Percentiles rank a stretch among this genome's conserved stretches.
Conservation (phyloP, 768 basidiomycete genomes). For the Pleurotus sapidus region DNA sequence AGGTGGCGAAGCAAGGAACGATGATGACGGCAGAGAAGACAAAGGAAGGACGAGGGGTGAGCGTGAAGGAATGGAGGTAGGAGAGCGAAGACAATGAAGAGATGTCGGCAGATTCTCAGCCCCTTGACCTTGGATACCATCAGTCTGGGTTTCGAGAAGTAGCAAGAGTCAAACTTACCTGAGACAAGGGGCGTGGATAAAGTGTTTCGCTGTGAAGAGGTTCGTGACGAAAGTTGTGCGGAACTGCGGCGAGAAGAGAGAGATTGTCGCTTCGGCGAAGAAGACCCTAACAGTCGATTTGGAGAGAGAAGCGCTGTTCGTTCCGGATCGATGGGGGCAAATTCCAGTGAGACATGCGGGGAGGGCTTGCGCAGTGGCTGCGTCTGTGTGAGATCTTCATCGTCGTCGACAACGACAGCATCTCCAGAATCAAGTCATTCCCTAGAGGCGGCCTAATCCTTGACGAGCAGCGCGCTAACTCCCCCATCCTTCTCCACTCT, state of each 20-base stretch:
- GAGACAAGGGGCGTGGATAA: constrained; percentile 14
- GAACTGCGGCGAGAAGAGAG: constrained; percentile 11
- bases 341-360: constrained; percentile 35
- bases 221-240: background rate
- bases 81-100: constrained; percentile 9
- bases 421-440: constrained; percentile 45
- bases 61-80: background rate
- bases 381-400: constrained; percentile 10
- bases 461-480: constrained; percentile 44
- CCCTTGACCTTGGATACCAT: no score
- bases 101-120: constrained; percentile 8
- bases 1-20: background rate
- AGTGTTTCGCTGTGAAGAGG: background rate
- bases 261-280: background rate
- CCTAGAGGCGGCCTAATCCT: constrained; percentile 29
- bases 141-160: no score
- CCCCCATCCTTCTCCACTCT: no score
- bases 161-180: background rate
- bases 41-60: background rate
- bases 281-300: constrained; percentile 23
- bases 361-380: constrained; percentile 4
- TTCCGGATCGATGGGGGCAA: constrained; percentile 60
- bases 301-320: constrained; percentile 64
- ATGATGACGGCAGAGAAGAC: background rate
- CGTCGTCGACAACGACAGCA: constrained; percentile 47